Evolutionary conservation across 441 rosid species (phyloP), one percentile per base, ranked within the genome.

Genomic region (Adansonia madagascariensis): DNA sequence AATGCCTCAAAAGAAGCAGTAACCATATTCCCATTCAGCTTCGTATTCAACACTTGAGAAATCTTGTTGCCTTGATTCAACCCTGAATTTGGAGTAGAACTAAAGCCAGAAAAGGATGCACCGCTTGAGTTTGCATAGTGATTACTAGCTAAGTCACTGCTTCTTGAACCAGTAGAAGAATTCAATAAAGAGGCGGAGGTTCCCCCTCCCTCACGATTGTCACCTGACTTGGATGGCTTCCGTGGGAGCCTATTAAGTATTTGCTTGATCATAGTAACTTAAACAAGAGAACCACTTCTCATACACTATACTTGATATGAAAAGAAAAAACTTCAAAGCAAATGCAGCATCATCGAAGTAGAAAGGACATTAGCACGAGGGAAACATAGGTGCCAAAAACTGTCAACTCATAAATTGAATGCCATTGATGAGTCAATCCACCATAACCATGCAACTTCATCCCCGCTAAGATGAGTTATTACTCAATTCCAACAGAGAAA

Each of bases 221-320:
- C 92, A 56, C 84, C 77, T 17, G 95, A 89, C 78, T 91, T 92
- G 6, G 93, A 87, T 24, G 91, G 89, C 87, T 94, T 94, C 87
- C 86, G 80, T 2, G 97, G 98, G 79, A 92, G 92, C 92, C 89
- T 92, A 85, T 91, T 94, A 44, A 94, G 86, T 80, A 94, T 85
- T 86, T 94, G 91, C 75, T 90, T 92, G 82, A 93, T 87, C 98
- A 91, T 94, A 3, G 0, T 75, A 78, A 80, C 84, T 86, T 67
- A 71, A 24, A 66, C 31, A 41, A 24, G 59, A 50, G 59, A 50
- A 55, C 6, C 43, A 4, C 66, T 53, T 53, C 59, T 53, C 71
- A 50, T 59, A 1, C n/a, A 5, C 24, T 24, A 24, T 24, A 56
- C 83, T 68, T 44, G 39, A 43, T 53, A 20, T 18, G n/a, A 47